Base-by-base conservation (phyloP, 2,329 filamentous ascomycete genomes). In the Pyrenochaeta sp. region DNA sequence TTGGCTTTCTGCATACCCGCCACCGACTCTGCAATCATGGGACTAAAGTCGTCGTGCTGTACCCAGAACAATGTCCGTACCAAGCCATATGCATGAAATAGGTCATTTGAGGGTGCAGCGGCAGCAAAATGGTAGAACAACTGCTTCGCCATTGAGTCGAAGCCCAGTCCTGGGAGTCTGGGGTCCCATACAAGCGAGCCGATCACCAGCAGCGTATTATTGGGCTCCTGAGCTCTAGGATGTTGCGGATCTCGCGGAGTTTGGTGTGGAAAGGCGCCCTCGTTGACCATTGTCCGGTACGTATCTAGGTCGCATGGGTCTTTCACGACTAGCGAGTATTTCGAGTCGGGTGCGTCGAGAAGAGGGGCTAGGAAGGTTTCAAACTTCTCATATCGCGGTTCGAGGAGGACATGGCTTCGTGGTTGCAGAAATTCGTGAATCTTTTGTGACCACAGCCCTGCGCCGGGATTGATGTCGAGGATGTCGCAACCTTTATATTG, bases 401-500 rank as follows among this genome's bases (percentile, higher is more conserved):
- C 93, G 75, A 97, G 82, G 36, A 99, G 81, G 39, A 97, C 78
- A 78, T 99, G 95, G 4, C 85, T 87, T 51, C 92, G 87, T 4
- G 94, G 94, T 66, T 91, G 78, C 7, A 99, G 80, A 40, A 84
- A 78, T 0, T 91, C 82, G 70, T 97, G 87, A 0, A 98, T 79
- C 66, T 89, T 90, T 23, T 81, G 80, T 30, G 93, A 96, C 86
- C 90, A 95, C 2, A 96, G 48, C 7, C 92, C 91, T 1, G 79
- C 79, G 12, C 92, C 92, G 0, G 94, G 94, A 72, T 93, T 91
- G 50, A 97, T 79, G 70, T 98, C 94, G 65, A 99, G 80, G 39
- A 98, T 83, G 66, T 96, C 92, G 76, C 93, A 92, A 48, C 91
- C 90, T 44, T 81, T 79, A 73, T 95, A 88, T 39, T 86, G 84